Conservation (phyloP, 371 early-diverging fungal genomes). For the Dinochytrium kinnereticum region DNA sequence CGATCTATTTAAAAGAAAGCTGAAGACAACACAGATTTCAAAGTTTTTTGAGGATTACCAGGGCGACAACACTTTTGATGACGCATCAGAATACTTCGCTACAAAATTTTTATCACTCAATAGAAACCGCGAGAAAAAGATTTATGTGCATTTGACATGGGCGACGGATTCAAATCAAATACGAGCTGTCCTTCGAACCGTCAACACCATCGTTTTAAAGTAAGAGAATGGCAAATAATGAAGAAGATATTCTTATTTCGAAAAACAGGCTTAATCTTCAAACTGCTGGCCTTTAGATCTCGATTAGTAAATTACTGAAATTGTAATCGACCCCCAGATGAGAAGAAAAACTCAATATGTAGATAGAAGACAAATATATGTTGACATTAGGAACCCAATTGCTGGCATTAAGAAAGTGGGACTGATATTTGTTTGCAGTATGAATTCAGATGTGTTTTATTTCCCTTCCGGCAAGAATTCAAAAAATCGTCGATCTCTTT, state of each 20-base stretch:
- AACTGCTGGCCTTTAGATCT: neutral
- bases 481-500: no score
- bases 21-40: conserved; percentile 40
- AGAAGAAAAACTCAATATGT: no score
- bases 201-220: conserved; percentile 15
- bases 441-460: no score
- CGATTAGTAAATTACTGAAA: no score
- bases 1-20: conserved; percentile 67
- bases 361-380: no score
- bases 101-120: conserved; percentile 82
- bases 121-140: conserved; percentile 35
- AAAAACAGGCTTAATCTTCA: neutral
- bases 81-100: conserved; percentile 83
- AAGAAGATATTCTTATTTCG: neutral
- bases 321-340: no score
- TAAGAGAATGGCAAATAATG: no score
- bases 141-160: conserved; percentile 83
- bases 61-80: conserved; percentile 77
- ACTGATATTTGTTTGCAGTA: no score
- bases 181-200: conserved; percentile 46
- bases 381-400: no score
- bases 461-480: no score
- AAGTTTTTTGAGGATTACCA: conserved; percentile 55
- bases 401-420: no score
- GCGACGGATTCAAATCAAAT: conserved; percentile 95